phyloP scores from a whole-genome alignment of 2,329 filamentous ascomycete species.

The Beauveria caledonica region DNA sequence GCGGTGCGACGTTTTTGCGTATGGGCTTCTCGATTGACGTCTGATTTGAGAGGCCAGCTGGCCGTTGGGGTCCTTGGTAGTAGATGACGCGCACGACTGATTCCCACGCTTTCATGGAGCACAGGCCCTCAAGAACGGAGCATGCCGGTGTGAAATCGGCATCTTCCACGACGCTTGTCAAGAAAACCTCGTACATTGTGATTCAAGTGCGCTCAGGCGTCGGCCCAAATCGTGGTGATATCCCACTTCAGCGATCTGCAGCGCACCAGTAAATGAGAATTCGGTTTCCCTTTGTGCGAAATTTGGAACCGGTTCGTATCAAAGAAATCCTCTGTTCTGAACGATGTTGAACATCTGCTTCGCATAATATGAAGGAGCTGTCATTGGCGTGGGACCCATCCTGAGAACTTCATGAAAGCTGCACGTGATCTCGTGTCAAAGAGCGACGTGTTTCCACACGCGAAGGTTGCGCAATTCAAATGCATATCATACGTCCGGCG shows the following conservation, averaged over 20 bases:
- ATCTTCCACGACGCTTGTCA: constrained; percentile 44
- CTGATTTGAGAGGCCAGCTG: constrained; percentile 37
- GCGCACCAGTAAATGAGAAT: too few relatives aligned
- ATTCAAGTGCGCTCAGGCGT: neutral
- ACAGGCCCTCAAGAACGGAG: constrained; percentile 48
- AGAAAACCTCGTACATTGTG: constrained; percentile 51
- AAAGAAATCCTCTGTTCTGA: neutral
- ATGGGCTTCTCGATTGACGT: constrained; percentile 30
- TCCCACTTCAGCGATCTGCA: neutral
- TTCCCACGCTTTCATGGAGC: constrained; percentile 46
- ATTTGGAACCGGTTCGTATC: neutral
- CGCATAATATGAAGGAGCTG: neutral
- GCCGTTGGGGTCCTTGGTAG: constrained; percentile 40
- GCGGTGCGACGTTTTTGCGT: constrained; percentile 27
- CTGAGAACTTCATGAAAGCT: neutral
- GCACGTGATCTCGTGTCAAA: constrained; percentile 9
- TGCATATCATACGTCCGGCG: neutral
- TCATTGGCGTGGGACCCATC: neutral
- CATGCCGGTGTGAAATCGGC: constrained; percentile 41
- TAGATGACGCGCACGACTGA: constrained; percentile 44
- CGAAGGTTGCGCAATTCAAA: neutral
- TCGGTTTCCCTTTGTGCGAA: too few relatives aligned
- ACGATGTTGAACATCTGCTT: neutral
- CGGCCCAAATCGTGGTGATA: neutral
- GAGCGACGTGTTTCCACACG: constrained; percentile 5